Evolutionary conservation across 495 filamentous ascomycete genomes (phyloP), one percentile per base, ranked within the genome.

Genomic region (Haplographium delicatum): DNA sequence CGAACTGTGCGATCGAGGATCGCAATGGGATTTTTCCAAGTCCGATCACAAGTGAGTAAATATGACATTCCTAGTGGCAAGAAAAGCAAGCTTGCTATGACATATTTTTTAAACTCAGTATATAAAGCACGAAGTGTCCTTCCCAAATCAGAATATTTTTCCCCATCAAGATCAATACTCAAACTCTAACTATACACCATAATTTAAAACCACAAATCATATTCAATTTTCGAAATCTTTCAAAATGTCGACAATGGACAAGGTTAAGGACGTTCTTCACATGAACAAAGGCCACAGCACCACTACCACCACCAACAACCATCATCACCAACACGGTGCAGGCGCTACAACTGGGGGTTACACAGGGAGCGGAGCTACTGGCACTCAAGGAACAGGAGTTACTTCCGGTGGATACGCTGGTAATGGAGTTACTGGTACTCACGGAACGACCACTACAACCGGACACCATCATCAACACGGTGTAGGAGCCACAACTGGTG

Each of bases 321-420:
- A n/a, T n/a, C 26, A 18, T 19, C 35, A 26, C 9, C 24, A 48
- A 10, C 5, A 15, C 15, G 55, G 50, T 27, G 33, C 22, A 13
- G 26, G 50, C 37, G 56, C 51, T 23, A 52, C 51, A n/a, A 50
- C 40, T 33, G 44, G 25, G 11, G 47, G 47, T 1, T 33, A 35
- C 18, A 44, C 44, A 22, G 44, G 44, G 6, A 46, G n/a, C 9
- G 53, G 53, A 22, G 18, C 20, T 1, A 56, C 53, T 30, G 53
- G 53, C 13, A 42, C 45, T 19, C 59, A 50, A 13, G 13, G 13
- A 6, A 6, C 28, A 6, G 8, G 8, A 7, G 5, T 18, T 10
- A 57, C 61, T 15, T 62, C 68, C 0, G 71, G 68, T n/a, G n/a
- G n/a, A n/a, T n/a, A n/a, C n/a, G n/a, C 39, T 28, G 34, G 46